Evolutionary conservation across 345 rosid species (phyloP), one percentile per base, ranked within the genome.

Genomic region (Raphanus raphanistrum): DNA sequence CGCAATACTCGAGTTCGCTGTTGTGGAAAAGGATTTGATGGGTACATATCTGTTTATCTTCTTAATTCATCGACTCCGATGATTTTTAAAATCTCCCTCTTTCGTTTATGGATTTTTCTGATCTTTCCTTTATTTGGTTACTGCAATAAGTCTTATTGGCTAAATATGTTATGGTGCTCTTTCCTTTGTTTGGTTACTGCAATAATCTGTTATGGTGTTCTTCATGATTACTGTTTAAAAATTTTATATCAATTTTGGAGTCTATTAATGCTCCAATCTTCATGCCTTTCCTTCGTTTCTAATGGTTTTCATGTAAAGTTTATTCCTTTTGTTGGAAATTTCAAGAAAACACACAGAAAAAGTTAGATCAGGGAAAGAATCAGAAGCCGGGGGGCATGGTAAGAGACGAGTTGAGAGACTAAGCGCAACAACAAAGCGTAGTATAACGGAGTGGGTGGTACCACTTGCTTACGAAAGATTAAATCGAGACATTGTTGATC

Each of bases 21-120:
- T 66, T 92, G 97, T 77, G 87, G 83, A 15, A 92, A 84, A 79
- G 85, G 76, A 38, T 86, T 74, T 69, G 91, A 90, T 86, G 92
- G 94, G 98, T 95, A 83, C 79, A 66, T 67, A 8, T 48, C 10
- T 5, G 15, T 54, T 84, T 66, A 45, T 45, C 4, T 17, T 10
- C 78, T 29, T 76, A 63, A 67, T 57, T 73, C 52, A 45, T 45
- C 9, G 26, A 16, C 70, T 41, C 68, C 15, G 32, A 35, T 58
- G 2, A 58, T 71, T 71, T n/a, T 65, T 16, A 5, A 58, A 58
- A 38, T 63, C n/a, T 61, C 66, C 35, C 52, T 54, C 58, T 70
- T 70, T 64, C 26, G 8, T n/a, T 57, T 25, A 3, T 5, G 25
- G 17, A 4, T 68, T 76, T 12, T 0, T 61, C 28, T 33, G 8